A percentile compares a stretch with the other conserved stretches of the same genome.
These are phyloP conservation scores for Populus pruinosa DNA, from an alignment of 345 rosid species.

Conservation along the genomic window DNA sequence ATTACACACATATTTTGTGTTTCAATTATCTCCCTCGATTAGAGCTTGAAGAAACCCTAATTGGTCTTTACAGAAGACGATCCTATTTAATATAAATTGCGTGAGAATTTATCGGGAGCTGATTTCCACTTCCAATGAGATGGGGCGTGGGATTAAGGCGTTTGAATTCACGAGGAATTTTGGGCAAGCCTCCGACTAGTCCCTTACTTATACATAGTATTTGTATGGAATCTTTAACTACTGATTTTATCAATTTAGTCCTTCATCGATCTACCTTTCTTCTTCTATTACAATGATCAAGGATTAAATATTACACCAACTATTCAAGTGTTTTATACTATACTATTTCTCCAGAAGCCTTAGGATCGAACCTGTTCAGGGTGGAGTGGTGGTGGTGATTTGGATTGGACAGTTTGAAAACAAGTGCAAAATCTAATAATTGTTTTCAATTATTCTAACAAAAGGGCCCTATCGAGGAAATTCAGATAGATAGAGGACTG, in stretches of 20 bases:
- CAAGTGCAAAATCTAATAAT: neutral
- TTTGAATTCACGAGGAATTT: neutral
- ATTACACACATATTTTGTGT: conserved; percentile 9
- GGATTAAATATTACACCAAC: neutral
- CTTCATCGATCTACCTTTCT: neutral
- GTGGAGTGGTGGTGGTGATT: no score
- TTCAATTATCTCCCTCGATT: neutral
- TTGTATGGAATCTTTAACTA: neutral
- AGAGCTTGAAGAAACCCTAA: neutral
- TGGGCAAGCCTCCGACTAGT: neutral
- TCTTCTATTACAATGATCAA: neutral
- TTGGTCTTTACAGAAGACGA: neutral
- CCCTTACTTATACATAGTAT: neutral
- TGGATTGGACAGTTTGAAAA: neutral
- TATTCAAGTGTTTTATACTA: no score
- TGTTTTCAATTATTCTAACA: neutral
- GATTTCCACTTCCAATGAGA: neutral
- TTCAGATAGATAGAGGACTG: neutral
- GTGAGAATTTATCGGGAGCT: neutral
- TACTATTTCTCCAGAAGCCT: no score
- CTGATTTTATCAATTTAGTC: neutral
- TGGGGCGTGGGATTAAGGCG: neutral
- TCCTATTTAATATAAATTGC: neutral
- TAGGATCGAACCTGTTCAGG: no score
- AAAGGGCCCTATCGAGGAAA: neutral